Evolutionary conservation across 441 rosid genomes (phyloP).

Genomic region (Rhodomyrtus psidioides): DNA sequence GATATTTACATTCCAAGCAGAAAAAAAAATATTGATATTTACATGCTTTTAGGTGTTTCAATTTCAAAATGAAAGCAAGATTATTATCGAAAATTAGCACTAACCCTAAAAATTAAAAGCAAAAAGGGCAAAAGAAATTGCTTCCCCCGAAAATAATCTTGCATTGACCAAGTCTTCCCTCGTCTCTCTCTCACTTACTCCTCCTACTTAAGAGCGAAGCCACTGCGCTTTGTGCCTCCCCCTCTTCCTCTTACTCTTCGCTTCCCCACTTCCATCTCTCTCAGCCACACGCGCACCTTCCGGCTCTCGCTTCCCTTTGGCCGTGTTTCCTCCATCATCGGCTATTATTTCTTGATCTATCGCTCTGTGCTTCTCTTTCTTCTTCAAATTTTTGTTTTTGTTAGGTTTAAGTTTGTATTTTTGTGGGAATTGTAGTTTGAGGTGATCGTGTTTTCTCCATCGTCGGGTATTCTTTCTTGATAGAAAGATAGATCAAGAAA

Average conservation of each 20-base stretch:
- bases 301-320: neutral
- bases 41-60: accelerated
- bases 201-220: neutral
- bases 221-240: accelerated
- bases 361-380: no score
- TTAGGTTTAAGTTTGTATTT: no score
- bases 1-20: no score
- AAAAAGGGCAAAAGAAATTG: neutral
- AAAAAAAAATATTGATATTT: no score
- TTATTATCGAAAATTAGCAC: neutral
- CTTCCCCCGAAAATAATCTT: neutral
- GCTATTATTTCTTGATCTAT: neutral
- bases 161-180: neutral
- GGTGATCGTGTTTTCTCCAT: no score
- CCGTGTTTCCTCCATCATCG: neutral
- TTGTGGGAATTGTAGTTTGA: no score
- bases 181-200: neutral
- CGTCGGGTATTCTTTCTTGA: no score
- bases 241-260: neutral
- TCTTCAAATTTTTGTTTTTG: no score
- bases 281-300: neutral
- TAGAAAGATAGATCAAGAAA: no score
- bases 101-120: neutral
- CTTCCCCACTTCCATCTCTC: neutral
- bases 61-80: neutral